These are phyloP conservation scores for Heliamphora exappendiculata DNA, from an alignment of 148 eudicot genomes.

Conservation along the genomic window DNA sequence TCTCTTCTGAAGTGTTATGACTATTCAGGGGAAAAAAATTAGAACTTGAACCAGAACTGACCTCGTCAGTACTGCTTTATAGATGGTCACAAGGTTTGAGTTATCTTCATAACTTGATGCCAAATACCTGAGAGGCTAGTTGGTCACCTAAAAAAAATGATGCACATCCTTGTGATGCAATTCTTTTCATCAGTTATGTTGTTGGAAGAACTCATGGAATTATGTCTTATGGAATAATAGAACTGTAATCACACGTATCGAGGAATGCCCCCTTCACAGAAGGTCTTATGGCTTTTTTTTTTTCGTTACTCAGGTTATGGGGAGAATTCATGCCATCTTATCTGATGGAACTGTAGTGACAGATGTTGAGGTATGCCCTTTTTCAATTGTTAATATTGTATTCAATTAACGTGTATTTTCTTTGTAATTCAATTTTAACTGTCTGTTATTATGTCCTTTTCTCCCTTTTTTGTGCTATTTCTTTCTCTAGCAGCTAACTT, in stretches of 20 bases:
- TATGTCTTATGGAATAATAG: not conserved
- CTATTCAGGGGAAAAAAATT: no score
- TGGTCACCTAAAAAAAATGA: not conserved
- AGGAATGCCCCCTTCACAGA: not conserved
- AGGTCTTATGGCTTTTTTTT: not conserved
- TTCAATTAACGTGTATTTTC: not conserved
- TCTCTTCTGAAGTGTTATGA: no score
- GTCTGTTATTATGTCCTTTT: not conserved
- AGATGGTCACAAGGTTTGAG: not conserved
- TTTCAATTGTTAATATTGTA: not conserved
- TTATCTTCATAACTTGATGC: not conserved
- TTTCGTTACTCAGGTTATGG: conserved; percentile 58
- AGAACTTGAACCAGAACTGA: no score
- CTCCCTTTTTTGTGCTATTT: not conserved
- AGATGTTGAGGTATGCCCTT: conserved; percentile 64
- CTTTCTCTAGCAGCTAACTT: not conserved
- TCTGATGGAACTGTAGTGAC: conserved; percentile 86
- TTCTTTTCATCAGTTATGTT: not conserved
- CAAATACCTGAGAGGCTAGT: not conserved
- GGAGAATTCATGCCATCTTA: conserved; percentile 84
- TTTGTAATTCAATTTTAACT: not conserved
- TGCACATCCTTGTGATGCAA: not conserved
- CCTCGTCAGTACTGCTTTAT: no score
- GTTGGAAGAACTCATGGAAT: not conserved
- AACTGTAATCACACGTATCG: not conserved